Base-by-base conservation (phyloP, 2,329 filamentous ascomycete genomes). In the Penicillium sp. region DNA sequence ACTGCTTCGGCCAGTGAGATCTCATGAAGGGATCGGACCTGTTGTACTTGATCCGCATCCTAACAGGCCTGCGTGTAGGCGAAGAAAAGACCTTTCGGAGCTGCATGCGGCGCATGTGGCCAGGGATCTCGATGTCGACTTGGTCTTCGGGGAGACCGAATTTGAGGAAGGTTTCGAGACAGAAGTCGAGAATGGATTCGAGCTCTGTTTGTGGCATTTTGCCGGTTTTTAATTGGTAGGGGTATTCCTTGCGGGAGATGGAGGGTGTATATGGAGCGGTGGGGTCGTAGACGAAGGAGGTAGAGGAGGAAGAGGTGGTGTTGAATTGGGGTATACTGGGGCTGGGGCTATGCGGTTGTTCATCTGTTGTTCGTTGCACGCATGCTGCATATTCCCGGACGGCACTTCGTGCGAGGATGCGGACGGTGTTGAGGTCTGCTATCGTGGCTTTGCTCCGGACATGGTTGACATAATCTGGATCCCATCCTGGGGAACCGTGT, bases 331-430 rank as follows among this genome's bases (percentile, higher is more conserved):
- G 31, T 45, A 37, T 39, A 32, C n/a, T 31, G 32, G 13, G 2
- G 21, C 15, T n/a, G 37, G 35, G 34, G 42, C 9, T 39, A 13
- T 16, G 16, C 18, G 12, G 12, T 32, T 41, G 27, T 44, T 21
- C 4, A 6, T 25, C 37, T 2, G 41, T 25, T 8, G 21, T 29
- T 37, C 42, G 4, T 27, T 50, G 21, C n/a, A 52, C 31, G 10
- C 52, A 47, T 32, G 52, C 49, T 21, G 55, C 47, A 23, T 65
- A 66, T 49, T 75, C 72, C 27, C 59, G 59, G 31, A 68, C 55
- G 3, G 73, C 74, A 12, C 62, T 65, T 54, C 68, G 68, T 1
- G 69, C 64, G 50, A 76, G 70, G 32, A 75, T 70, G 38, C 72
- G 66, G 49, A 75, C 61, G 12, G 71, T 72, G 40, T 65, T 70